Conservation (phyloP, 805 yeast species). For the Diddensiella transvaalensis region DNA sequence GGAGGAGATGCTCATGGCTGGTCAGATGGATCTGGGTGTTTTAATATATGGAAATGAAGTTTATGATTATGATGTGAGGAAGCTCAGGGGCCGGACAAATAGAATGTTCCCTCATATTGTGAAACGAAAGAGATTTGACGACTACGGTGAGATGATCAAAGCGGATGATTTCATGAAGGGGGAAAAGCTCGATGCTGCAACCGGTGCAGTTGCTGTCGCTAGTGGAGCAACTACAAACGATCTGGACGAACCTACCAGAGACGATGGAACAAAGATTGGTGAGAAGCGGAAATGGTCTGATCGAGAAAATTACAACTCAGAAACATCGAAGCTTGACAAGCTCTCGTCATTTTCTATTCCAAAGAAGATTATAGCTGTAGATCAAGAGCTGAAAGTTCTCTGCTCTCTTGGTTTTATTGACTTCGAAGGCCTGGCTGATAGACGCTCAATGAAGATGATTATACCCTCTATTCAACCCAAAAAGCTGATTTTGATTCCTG, state of each 20-base stretch:
- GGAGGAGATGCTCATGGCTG: constrained; percentile 26
- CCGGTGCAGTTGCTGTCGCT: constrained; percentile 17
- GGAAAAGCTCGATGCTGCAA: constrained; percentile 13
- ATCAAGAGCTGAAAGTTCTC: constrained; percentile 44
- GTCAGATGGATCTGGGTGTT: constrained; percentile 26
- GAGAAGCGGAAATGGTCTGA: constrained; percentile 37
- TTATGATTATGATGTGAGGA: constrained; percentile 53
- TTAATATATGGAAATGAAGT: constrained; percentile 34
- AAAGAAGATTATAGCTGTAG: constrained; percentile 38
- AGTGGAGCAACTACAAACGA: constrained; percentile 23
- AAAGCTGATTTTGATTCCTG: constrained; percentile 58
- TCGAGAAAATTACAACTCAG: constrained; percentile 25
- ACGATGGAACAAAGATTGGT: constrained; percentile 31
- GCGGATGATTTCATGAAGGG: constrained; percentile 53
- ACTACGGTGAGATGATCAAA: constrained; percentile 79
- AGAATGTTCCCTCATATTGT: constrained; percentile 75
- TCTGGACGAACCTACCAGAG: background rate
- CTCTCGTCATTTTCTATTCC: constrained; percentile 43
- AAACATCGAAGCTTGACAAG: constrained; percentile 48
- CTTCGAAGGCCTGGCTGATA: constrained; percentile 77
- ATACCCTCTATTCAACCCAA: constrained; percentile 76
- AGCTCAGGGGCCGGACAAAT: constrained; percentile 37
- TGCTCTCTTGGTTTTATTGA: constrained; percentile 79
- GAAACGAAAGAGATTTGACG: constrained; percentile 64
- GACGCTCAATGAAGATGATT: constrained; percentile 74